A percentile compares a stretch with the other conserved stretches of the same genome.
phyloP scores from a whole-genome alignment of 768 basidiomycete genomes.

The Tulasnella sp. region DNA sequence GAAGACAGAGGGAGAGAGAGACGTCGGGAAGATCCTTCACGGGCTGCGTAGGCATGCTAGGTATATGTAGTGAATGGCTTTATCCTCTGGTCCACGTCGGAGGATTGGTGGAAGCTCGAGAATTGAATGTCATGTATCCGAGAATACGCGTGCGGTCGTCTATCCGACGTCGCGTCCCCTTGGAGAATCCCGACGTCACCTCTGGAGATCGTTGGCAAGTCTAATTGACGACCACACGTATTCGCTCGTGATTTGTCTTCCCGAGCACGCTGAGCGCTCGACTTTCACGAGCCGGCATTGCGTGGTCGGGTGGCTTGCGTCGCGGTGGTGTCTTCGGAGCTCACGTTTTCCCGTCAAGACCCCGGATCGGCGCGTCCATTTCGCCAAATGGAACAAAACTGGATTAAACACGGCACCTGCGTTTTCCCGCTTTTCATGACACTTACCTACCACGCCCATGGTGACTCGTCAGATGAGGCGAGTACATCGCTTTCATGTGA shows the following conservation, averaged over 20 bases:
- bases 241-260: not conserved
- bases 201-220: not conserved
- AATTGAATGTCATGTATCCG: not conserved
- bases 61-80: not conserved
- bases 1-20: too few species aligned
- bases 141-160: not conserved
- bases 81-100: not conserved
- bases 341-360: not conserved
- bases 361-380: not conserved
- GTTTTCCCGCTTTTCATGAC: not conserved
- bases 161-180: not conserved
- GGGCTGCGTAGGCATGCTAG: not conserved
- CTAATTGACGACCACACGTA: not conserved
- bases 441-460: not conserved
- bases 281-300: not conserved
- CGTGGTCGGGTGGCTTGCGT: not conserved
- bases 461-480: too few species aligned
- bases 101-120: not conserved
- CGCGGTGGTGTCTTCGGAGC: not conserved
- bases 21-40: not conserved
- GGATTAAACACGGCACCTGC: not conserved
- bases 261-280: not conserved
- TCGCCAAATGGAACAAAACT: not conserved
- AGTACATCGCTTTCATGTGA: too few species aligned
- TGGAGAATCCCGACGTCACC: not conserved